phyloP scores from a whole-genome alignment of 2,329 filamentous ascomycete species.

The Penicillium palitans region DNA sequence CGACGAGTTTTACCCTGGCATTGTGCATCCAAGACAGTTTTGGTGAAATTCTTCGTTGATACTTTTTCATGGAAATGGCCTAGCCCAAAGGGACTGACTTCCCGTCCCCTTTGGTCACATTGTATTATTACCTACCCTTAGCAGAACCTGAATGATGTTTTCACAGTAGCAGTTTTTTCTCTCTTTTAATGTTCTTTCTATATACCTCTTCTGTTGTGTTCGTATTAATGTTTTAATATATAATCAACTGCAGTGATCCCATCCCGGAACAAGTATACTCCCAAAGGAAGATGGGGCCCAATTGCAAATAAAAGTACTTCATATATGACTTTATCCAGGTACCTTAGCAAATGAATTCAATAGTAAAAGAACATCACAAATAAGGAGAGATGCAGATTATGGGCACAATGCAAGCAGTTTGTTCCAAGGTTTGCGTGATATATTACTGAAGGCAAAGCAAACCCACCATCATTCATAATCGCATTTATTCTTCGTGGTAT shows the following conservation, averaged over 20 bases:
- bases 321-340: not conserved
- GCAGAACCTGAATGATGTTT: not conserved
- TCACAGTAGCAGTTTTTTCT: too few species aligned
- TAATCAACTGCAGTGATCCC: not conserved
- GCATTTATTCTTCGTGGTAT: slow-evolving; percentile 1
- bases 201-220: not conserved
- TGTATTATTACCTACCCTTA: slow-evolving; percentile 1
- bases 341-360: not conserved
- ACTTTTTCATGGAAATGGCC: not conserved
- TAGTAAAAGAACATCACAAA: not conserved
- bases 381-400: not conserved
- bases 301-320: not conserved
- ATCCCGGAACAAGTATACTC: not conserved
- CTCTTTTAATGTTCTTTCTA: not conserved
- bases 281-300: not conserved
- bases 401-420: not conserved
- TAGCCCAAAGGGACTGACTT: not conserved
- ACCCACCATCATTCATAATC: not conserved
- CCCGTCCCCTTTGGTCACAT: not conserved
- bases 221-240: not conserved
- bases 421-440: not conserved
- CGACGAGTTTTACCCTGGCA: slow-evolving; percentile 10
- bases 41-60: not conserved
- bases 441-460: not conserved
- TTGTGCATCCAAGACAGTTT: not conserved